Base-by-base conservation (phyloP, 176 grass and related monocot species). In the Phyllostachys edulis region DNA sequence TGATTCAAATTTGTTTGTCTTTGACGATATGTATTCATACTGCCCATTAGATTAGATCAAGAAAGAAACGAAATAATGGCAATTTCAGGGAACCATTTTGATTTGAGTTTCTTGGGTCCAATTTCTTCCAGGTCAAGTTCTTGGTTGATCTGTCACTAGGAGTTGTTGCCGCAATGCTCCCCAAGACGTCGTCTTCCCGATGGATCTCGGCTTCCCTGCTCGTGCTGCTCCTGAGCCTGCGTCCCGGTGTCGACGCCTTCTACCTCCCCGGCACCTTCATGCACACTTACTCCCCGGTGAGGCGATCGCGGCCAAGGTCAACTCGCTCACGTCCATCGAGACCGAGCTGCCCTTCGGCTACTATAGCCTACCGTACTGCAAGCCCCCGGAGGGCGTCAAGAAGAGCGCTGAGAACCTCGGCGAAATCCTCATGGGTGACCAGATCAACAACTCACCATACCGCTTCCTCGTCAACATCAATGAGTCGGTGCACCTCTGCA, bases 331-430 rank as follows among this genome's bases (percentile, higher is more conserved):
- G 21, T 95, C 93, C 9, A 95, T 95, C 6, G 90, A 95, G 78
- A 95, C 93, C 0, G 93, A 95, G 90, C 26, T 95, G 47, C 93
- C 93, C 59, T 95, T 92, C 79, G 84, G 88, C 79, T 95, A 92
- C 82, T 95, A 95, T 49, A 90, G 85, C 63, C 85, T 95, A 17
- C 90, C 93, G 0, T 95, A 92, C 84, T 95, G 93, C 88, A 82
- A 87, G 55, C 93, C 93, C 6, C 78, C 13, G 1, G 93, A 79
- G 3, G 93, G 93, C 0, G 89, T 95, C 63, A 95, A 81, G 84
- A 95, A 92, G 80, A 92, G 93, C 3, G 93, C 93, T 0, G 93
- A 95, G 84, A 95, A 95, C 76, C 88, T 95, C 68, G 93, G 93
- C 3, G 93, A 95, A 81, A 81, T 95, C 37, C 90, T 95, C 82